Base-by-base conservation (phyloP, 257 asterid genomes). In the Nicotiana obtusifolia region DNA sequence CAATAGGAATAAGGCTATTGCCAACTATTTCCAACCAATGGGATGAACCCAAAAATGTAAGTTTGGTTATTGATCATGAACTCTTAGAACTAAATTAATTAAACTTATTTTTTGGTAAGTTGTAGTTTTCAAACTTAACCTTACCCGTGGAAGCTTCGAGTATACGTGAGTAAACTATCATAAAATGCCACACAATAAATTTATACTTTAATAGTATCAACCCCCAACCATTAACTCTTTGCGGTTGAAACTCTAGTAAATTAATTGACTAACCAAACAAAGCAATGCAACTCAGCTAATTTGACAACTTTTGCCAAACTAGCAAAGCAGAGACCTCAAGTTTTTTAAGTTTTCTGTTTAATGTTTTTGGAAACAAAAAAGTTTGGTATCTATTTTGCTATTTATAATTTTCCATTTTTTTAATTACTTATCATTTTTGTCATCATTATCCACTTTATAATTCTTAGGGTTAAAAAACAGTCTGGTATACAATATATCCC, bases 241-340 rank as follows among this genome's bases (percentile, higher is more conserved):
- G 26, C 13, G 5, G 77, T 20, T 37, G 31, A 69, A 69, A 67
- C 76, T 33, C 10, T 33, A 10, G 13, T 19, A 35, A 35, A 19
- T 33, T 35, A 67, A 19, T 67, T 10, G 28, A 19, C 54, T 35
- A 33, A 67, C 2, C 47, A 35, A 67, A 44, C 53, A 37, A 37
- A 73, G 22, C 37, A 7, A 73, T 52, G 19, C 57, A 3, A 14
- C 57, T 52, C 19, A 52, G 57, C 57, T 52, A 52, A 41, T 10
- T 15, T 47, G 79, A 47, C 37, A 47, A 47, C 41, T 73, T 73
- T 73, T 73, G 22, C 79, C 79, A 73, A 73, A 73, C 61, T 47
- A 47, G 15, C 10, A 47, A 73, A 73, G 61, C 15, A 20, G 22
- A 73, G 4, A 44, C 60, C 37, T 73, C 20, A 7, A 5, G 19